Percentiles rank a stretch among this genome's conserved stretches.
Conservation (phyloP, 352 stramenopile species). For the Pythium folliculosum region DNA sequence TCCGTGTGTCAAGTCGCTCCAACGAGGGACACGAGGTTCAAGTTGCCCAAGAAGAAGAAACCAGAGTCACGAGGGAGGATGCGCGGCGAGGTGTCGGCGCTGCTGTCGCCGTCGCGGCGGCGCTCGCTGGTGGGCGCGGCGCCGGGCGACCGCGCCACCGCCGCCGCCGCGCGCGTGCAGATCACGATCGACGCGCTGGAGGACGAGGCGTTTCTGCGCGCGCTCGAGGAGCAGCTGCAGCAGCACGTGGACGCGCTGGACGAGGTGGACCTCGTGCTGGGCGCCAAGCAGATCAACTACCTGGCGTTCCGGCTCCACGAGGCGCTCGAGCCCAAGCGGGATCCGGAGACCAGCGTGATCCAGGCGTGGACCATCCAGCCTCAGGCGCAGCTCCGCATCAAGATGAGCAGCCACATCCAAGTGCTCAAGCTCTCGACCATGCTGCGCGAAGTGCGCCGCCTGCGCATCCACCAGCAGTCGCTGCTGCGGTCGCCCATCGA, state of each 20-base stretch:
- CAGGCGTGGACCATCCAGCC: conserved; percentile 81
- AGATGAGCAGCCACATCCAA: conserved; percentile 77
- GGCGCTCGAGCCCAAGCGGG: conserved; percentile 69
- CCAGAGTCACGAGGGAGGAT: conserved; percentile 34
- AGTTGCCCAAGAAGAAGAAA: not conserved
- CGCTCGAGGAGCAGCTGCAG: conserved; percentile 71
- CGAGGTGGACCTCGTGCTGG: conserved; percentile 66
- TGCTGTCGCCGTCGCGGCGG: conserved; percentile 39
- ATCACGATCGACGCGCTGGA: conserved; percentile 55
- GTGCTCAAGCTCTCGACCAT: conserved; percentile 89
- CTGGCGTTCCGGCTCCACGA: conserved; percentile 70
- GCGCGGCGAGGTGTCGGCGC: conserved; percentile 59
- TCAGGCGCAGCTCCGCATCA: conserved; percentile 55
- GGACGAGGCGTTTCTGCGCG: conserved; percentile 65
- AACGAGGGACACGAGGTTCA: conserved; percentile 6
- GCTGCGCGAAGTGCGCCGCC: conserved; percentile 62
- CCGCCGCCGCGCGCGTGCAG: conserved; percentile 20
- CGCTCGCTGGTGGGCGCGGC: conserved; percentile 5
- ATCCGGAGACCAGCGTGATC: conserved; percentile 59
- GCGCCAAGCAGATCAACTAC: conserved; percentile 65
- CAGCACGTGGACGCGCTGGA: conserved; percentile 50
- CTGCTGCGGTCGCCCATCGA: conserved; percentile 45
- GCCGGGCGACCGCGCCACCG: not conserved
- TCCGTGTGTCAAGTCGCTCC: conserved; percentile 5
- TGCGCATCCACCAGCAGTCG: conserved; percentile 65